A percentile compares a stretch with the other conserved stretches of the same genome.
Evolutionary conservation across 257 asterid species (phyloP).

Genomic region (Coffea eugenioides): DNA sequence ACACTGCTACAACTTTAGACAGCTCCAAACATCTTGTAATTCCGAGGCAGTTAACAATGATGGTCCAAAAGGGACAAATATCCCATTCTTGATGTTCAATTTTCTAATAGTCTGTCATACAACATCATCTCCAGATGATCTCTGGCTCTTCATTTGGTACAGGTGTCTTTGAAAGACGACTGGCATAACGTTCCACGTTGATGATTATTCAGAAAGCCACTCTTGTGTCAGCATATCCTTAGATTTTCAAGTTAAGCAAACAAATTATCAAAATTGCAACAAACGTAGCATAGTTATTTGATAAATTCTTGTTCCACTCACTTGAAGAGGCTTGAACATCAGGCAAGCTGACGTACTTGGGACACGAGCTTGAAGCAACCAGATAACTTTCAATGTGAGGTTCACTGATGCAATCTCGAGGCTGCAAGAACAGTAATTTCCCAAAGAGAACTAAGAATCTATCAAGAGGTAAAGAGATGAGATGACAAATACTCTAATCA

Average conservation of each 20-base stretch:
- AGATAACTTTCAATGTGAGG: slow-evolving; percentile 38
- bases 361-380: slow-evolving; percentile 54
- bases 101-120: not conserved
- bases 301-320: slow-evolving; percentile 24
- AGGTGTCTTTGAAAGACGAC: not conserved
- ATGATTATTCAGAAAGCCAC: not conserved
- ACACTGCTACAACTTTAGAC: no score
- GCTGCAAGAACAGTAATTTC: slow-evolving; percentile 49
- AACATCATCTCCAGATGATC: not conserved
- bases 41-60: no score
- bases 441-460: slow-evolving; percentile 14
- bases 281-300: not conserved
- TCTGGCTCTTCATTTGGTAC: not conserved
- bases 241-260: not conserved
- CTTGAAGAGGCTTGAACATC: slow-evolving; percentile 37
- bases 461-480: not conserved
- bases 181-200: not conserved
- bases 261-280: not conserved
- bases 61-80: not conserved
- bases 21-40: not conserved
- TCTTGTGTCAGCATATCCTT: not conserved
- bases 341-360: slow-evolving; percentile 75
- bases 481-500: slow-evolving; percentile 1
- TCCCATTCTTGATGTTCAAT: not conserved
- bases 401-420: slow-evolving; percentile 61